Conservation (phyloP, 371 early-diverging fungal genomes). For the Mucor irregularis region DNA sequence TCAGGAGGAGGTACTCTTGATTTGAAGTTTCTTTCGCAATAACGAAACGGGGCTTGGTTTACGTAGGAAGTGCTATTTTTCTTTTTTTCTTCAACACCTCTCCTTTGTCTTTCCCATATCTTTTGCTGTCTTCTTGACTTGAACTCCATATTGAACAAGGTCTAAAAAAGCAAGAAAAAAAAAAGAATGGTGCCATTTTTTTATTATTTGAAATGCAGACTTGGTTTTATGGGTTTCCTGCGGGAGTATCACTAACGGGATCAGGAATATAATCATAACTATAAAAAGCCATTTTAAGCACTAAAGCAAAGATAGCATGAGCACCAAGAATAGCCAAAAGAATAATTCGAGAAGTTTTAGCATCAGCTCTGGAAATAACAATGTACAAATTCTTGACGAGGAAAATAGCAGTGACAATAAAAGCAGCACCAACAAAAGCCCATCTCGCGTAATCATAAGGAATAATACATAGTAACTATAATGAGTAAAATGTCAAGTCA, state of each 20-base stretch:
- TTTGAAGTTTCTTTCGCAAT: conserved; percentile 73
- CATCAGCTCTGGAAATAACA: conserved; percentile 61
- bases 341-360: conserved; percentile 67
- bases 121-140: conserved; percentile 48
- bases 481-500: too few relatives aligned
- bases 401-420: conserved; percentile 43
- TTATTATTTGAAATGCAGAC: not conserved
- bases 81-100: conserved; percentile 26
- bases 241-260: not conserved
- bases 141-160: conserved; percentile 1
- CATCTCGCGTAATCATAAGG: conserved; percentile 68
- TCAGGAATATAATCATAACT: conserved; percentile 34
- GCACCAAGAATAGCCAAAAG: conserved; percentile 64
- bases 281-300: conserved; percentile 85
- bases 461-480: conserved; percentile 69
- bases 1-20: conserved; percentile 59
- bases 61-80: conserved; percentile 33
- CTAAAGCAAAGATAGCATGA: conserved; percentile 72
- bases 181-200: not conserved
- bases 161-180: not conserved
- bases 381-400: conserved; percentile 63
- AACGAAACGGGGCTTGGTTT: conserved; percentile 78
- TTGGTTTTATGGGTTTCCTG: not conserved
- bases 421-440: conserved; percentile 65
- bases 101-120: conserved; percentile 34